Base-by-base conservation (phyloP, 495 filamentous ascomycete species). In the Hypoxylon subgilvum region DNA sequence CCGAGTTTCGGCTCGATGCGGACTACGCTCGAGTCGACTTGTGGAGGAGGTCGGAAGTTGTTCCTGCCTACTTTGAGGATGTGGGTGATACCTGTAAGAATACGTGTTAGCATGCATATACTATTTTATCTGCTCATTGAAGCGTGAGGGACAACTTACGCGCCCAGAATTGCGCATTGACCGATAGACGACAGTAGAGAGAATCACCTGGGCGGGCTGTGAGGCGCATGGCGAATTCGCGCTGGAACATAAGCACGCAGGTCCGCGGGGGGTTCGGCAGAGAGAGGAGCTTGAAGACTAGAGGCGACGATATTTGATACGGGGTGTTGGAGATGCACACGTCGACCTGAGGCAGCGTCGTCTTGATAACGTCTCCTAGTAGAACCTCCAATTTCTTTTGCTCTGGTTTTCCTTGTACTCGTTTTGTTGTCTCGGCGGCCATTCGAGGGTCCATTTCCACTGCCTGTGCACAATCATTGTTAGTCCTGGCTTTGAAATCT, bases 371-470 rank as follows among this genome's bases (percentile, higher is more conserved):
- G 71, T 97, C 93, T 9, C 93, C 94, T 1, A 97, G 78, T 31
- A 96, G 77, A 19, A 97, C 84, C 42, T 96, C 90, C 32, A 97
- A 74, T 59, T 86, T 80, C 67, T 90, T 92, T 63, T 87, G 85
- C 52, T 86, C 79, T 2, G 92, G 89, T 32, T 84, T 92, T 13
- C 88, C 90, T 70, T 96, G 90, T 21, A 97, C 91, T 54, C 92
- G 88, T 69, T 97, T 97, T 36, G 92, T 96, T 59, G 96, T 83
- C 72, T 97, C 94, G 21, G 92, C 93, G 4, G 92, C 93, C 94
- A 97, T 97, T 66, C 93, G 82, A 36, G 93, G 93, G 72, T 97
- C 93, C 74, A 96, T 82, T 77, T 97, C 93, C 25, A 96, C 90
- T 1, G 58, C 59, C 44, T 54, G 31, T 39, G 23, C 14, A 3